These are phyloP conservation scores for Solanum medicagineum DNA, from an alignment of 257 asterid species.

Conservation along the genomic window DNA sequence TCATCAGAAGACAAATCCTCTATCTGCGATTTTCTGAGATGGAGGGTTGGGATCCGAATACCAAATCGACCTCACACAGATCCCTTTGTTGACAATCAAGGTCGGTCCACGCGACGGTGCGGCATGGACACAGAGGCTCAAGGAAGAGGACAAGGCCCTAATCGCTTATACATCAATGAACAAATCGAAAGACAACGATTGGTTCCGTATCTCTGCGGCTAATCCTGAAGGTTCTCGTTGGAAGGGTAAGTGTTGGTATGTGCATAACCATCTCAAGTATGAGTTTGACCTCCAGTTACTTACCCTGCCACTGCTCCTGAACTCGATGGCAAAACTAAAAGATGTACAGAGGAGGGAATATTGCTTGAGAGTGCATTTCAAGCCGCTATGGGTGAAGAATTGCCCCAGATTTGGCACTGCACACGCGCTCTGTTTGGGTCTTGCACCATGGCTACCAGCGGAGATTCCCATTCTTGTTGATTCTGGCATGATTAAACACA, in stretches of 20 bases:
- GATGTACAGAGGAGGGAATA: constrained; percentile 98
- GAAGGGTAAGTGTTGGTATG: constrained; percentile 91
- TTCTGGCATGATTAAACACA: constrained; percentile 93
- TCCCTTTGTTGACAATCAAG: constrained; percentile 59
- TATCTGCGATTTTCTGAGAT: constrained; percentile 8
- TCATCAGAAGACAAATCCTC: no score
- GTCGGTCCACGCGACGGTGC: constrained; percentile 90
- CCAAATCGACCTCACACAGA: constrained; percentile 73
- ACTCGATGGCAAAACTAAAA: constrained; percentile 73
- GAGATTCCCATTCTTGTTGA: constrained; percentile 86
- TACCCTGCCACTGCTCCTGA: constrained; percentile 98
- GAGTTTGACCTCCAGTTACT: constrained; percentile 92
- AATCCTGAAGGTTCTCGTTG: constrained; percentile 92
- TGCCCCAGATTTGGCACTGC: constrained; percentile 94
- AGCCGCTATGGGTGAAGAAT: constrained; percentile 91
- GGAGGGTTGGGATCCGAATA: constrained; percentile 93
- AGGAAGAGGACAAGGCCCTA: constrained; percentile 79
- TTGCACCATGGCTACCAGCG: constrained; percentile 97
- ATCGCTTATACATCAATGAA: constrained; percentile 83
- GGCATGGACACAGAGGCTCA: constrained; percentile 78
- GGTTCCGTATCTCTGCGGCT: constrained; percentile 87
- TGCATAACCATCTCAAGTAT: constrained; percentile 74
- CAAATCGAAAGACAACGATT: constrained; percentile 83
- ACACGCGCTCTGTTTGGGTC: constrained; percentile 89
- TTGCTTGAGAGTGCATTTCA: no score